Evolutionary conservation across 306 rosid genomes (phyloP).

Genomic region (Vachellia collinsii): DNA sequence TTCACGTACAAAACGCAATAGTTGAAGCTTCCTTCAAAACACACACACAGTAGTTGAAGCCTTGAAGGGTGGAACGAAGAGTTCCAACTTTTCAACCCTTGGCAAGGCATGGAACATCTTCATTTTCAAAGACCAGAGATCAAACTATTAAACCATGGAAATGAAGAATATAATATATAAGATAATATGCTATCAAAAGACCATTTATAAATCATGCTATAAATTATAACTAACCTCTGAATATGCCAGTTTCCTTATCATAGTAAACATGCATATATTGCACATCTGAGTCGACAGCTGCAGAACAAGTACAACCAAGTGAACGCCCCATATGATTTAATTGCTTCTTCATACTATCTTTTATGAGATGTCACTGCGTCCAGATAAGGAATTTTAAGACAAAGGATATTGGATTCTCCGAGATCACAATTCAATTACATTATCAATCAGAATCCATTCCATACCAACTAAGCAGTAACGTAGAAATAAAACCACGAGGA

Average conservation of each 20-base stretch:
- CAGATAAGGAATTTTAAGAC: slow-evolving; percentile 29
- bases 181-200: slow-evolving; percentile 13
- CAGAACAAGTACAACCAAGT: slow-evolving; percentile 52
- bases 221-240: slow-evolving; percentile 50
- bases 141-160: slow-evolving; percentile 13
- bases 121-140: slow-evolving; percentile 14
- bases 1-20: neutral
- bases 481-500: slow-evolving; percentile 10
- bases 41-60: neutral
- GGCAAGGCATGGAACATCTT: slow-evolving; percentile 8
- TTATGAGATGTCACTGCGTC: slow-evolving; percentile 39
- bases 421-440: slow-evolving; percentile 35
- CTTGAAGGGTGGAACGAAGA: neutral
- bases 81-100: slow-evolving; percentile 2
- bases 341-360: slow-evolving; percentile 45
- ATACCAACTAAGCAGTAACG: slow-evolving; percentile 32
- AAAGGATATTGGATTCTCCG: slow-evolving; percentile 34
- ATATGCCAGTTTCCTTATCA: slow-evolving; percentile 42
- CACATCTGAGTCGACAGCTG: slow-evolving; percentile 52
- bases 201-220: neutral
- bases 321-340: slow-evolving; percentile 67
- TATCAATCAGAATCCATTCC: slow-evolving; percentile 34
- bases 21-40: neutral
- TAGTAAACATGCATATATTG: slow-evolving; percentile 43
- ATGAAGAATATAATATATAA: slow-evolving; percentile 19